These are phyloP conservation scores for Isoetes taiwanensis DNA, from an alignment of 75 land plant genomes.

Conservation along the genomic window DNA sequence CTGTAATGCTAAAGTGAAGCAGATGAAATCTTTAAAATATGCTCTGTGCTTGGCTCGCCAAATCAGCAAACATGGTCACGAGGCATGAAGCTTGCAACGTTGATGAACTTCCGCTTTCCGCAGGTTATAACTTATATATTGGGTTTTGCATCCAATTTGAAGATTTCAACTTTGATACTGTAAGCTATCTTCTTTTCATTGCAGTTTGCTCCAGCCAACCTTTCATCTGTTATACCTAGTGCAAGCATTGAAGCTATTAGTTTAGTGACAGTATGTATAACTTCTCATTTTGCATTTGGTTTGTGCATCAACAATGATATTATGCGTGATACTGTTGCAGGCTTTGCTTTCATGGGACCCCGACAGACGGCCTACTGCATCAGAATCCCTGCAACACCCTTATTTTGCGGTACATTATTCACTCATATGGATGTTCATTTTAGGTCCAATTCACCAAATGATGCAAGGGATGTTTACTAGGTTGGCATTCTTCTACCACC, in stretches of 20 bases:
- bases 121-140: conserved; percentile 1
- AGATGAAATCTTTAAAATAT: conserved; percentile 7
- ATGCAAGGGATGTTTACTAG: too few species aligned
- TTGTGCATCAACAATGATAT: neutral
- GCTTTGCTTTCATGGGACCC: conserved; percentile 4
- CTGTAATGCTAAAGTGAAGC: too few species aligned
- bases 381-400: neutral
- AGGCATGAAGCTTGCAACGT: neutral
- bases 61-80: neutral
- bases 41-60: conserved; percentile 8
- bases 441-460: too few species aligned
- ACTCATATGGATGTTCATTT: too few species aligned
- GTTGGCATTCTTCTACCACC: too few species aligned
- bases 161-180: neutral
- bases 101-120: neutral
- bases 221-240: neutral
- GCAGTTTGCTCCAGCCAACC: neutral
- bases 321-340: neutral
- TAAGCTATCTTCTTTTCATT: neutral
- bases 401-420: too few species aligned
- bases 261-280: neutral
- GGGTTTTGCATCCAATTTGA: neutral
- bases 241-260: neutral
- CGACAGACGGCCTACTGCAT: neutral
- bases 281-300: neutral